Evolutionary conservation across 2,329 filamentous ascomycete genomes (phyloP), one percentile per base, ranked within the genome.

Genomic region (Ceratocystiopsis minuta): DNA sequence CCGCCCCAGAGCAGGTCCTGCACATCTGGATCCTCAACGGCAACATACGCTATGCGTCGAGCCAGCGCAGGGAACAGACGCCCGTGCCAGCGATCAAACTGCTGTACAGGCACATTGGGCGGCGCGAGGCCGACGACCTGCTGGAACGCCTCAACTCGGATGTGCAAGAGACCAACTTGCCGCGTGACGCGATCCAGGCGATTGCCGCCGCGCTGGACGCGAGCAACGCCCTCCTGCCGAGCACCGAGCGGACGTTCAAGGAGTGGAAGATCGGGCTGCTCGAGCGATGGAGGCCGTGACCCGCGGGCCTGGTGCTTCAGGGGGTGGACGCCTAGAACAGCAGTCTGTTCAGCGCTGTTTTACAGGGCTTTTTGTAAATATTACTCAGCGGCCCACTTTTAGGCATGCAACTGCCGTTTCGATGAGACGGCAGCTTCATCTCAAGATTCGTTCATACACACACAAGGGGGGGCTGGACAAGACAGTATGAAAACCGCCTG

Each of bases 261-360:
- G 70, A 67, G n/a, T 85, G 78, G 78, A 66, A 67, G 20, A 74
- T 84, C 6, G 77, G 75, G 2, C 54, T 84, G 16, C 52, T 84
- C 45, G 65, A 68, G 47, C 61, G 68, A 45, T 77, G 69, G 57
- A 37, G 20, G n/a, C n/a, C n/a, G n/a, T n/a, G n/a, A n/a, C n/a
- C n/a, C n/a, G n/a, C 20, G 24, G 7, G 24, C 24, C 24, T 28
- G 24, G 6, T 28, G 24, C 4, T 28, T 6, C 24, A 6, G 24
- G 24, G 24, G 5, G 7, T 28, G 20, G 20, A 20, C n/a, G n/a
- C n/a, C n/a, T n/a, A n/a, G n/a, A n/a, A n/a, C n/a, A n/a, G n/a
- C n/a, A n/a, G n/a, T n/a, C n/a, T n/a, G n/a, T n/a, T n/a, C n/a
- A n/a, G n/a, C n/a, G n/a, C n/a, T n/a, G n/a, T n/a, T n/a, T 20